Evolutionary conservation across 257 asterid genomes (phyloP).

Genomic region (Penstemon newberryi): DNA sequence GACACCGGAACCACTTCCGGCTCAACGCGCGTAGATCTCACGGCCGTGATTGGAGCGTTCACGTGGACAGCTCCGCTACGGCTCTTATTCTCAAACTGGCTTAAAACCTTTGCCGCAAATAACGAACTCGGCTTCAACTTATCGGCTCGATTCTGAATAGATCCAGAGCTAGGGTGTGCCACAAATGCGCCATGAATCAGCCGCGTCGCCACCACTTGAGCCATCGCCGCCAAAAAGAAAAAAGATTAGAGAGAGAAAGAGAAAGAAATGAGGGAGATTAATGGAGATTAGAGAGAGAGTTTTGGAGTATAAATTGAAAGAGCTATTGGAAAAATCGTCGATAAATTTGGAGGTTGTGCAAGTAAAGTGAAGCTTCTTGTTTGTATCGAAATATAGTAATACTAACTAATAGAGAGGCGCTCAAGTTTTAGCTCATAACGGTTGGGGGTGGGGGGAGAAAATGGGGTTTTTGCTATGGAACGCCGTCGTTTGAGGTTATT

Average conservation of each 20-base stretch:
- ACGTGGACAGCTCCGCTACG: constrained; percentile 43
- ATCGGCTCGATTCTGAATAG: constrained; percentile 46
- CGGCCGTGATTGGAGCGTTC: constrained; percentile 48
- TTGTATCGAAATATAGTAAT: constrained; percentile 46
- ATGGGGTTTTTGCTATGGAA: background rate
- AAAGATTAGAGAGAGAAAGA: constrained; percentile 9
- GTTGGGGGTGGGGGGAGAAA: constrained; percentile 22
- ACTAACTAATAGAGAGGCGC: background rate
- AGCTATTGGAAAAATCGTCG: constrained; percentile 51
- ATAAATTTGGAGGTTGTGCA: constrained; percentile 39
- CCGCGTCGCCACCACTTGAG: constrained; percentile 76
- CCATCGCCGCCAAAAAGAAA: constrained; percentile 39
- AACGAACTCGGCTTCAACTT: constrained; percentile 55
- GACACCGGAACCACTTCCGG: constrained; percentile 60
- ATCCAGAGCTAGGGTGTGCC: constrained; percentile 49
- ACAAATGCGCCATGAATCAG: constrained; percentile 57
- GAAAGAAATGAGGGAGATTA: background rate
- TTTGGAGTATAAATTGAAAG: constrained; percentile 22
- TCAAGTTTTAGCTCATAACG: constrained; percentile 17
- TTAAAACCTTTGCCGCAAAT: constrained; percentile 50
- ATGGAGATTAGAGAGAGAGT: background rate
- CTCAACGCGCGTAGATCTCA: constrained; percentile 49
- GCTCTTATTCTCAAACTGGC: constrained; percentile 38
- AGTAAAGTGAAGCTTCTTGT: constrained; percentile 38
- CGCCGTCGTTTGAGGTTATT: constrained; percentile 15